Evolutionary conservation across 2,329 filamentous ascomycete species (phyloP).

Genomic region (Beauveria scarabaeidicola): DNA sequence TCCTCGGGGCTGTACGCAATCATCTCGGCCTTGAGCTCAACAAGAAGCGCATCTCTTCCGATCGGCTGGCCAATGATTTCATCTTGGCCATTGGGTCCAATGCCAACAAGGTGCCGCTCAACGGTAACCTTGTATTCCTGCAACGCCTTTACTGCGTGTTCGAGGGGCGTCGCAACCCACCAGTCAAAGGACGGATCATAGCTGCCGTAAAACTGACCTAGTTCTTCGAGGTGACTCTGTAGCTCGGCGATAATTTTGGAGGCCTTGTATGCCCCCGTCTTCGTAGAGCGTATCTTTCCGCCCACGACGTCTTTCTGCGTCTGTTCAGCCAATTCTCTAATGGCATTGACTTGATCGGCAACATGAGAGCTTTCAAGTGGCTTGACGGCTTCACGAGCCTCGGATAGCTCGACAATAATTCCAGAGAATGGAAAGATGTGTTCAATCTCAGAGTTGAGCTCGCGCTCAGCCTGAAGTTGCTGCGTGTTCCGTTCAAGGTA

Average conservation of each 20-base stretch:
- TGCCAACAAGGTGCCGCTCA: conserved; percentile 35
- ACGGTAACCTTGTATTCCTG: conserved; percentile 28
- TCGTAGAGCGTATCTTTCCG: conserved; percentile 26
- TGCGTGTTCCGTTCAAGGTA: conserved; percentile 29
- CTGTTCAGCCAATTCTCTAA: conserved; percentile 24
- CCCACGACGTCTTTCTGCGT: conserved; percentile 26
- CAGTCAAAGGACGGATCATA: conserved; percentile 51
- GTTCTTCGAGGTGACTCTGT: conserved; percentile 34
- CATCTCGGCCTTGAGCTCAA: conserved; percentile 47
- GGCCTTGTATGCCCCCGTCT: conserved; percentile 38
- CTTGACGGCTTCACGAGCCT: conserved; percentile 36
- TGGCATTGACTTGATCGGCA: conserved; percentile 32
- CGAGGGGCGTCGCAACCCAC: conserved; percentile 43
- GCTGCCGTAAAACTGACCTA: conserved; percentile 40
- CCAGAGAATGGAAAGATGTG: conserved; percentile 37
- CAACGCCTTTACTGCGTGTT: conserved; percentile 29
- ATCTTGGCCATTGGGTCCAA: conserved; percentile 33
- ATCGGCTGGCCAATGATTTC: conserved; percentile 51
- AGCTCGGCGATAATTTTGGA: conserved; percentile 34
- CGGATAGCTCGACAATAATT: conserved; percentile 35
- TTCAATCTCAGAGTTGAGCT: conserved; percentile 27
- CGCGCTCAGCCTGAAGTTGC: conserved; percentile 31
- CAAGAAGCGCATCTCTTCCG: conserved; percentile 40
- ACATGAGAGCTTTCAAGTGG: conserved; percentile 33
- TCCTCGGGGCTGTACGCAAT: conserved; percentile 51